Evolutionary conservation across 352 stramenopile species (phyloP).

Genomic region (Pythium aristosporum): DNA sequence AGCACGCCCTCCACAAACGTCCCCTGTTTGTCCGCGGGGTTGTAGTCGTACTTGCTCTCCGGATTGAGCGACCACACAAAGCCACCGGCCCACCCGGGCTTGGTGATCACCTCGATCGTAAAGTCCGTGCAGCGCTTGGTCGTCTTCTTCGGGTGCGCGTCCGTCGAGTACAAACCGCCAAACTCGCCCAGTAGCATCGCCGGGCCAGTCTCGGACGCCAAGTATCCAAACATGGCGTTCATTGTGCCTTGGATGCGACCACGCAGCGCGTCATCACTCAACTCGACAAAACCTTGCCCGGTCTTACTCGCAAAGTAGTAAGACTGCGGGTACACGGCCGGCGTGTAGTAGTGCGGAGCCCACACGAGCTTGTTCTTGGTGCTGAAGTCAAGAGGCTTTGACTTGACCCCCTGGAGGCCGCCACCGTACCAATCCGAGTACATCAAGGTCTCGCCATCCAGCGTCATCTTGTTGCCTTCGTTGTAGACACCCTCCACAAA

Average conservation of each 20-base stretch:
- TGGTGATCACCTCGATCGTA: constrained; percentile 58
- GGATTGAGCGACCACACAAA: constrained; percentile 80
- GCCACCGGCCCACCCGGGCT: constrained; percentile 47
- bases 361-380: constrained; percentile 69
- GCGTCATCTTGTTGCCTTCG: constrained; percentile 38
- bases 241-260: constrained; percentile 49
- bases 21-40: constrained; percentile 37
- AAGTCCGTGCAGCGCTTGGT: constrained; percentile 58
- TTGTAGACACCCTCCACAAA: constrained; percentile 69
- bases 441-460: constrained; percentile 43
- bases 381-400: constrained; percentile 52
- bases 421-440: constrained; percentile 76
- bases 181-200: constrained; percentile 69
- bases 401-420: constrained; percentile 41
- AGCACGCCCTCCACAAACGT: constrained; percentile 53
- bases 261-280: constrained; percentile 44
- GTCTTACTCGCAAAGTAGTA: constrained; percentile 56
- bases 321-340: constrained; percentile 53
- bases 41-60: constrained; percentile 68
- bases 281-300: constrained; percentile 43
- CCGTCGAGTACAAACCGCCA: constrained; percentile 54
- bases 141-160: constrained; percentile 56
- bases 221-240: constrained; percentile 70
- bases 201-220: constrained; percentile 41
- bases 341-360: constrained; percentile 75